Evolutionary conservation across 257 asterid species (phyloP), one percentile per base, ranked within the genome.

Genomic region (Penstemon newberryi): DNA sequence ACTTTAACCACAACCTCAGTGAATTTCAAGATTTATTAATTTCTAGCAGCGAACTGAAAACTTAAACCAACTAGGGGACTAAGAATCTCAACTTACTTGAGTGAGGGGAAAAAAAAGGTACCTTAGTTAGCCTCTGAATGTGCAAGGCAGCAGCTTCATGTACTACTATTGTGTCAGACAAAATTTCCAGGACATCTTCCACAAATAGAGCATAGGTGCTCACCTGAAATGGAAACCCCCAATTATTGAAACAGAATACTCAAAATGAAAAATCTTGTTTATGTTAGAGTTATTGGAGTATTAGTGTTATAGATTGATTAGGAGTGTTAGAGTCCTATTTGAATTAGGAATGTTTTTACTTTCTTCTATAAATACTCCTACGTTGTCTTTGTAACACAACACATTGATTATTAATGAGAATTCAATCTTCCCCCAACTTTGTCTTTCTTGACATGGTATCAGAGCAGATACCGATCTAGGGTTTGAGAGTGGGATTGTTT

Each of bases 41-140:
- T 37, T 25, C 54, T 61, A 40, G 38, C 4, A 7, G 42, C 58
- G 5, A 52, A 45, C 25, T 25, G 51, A 12, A 3, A 46, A 8
- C 9, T 19, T 6, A 60, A 19, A 45, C 53, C 41, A 57, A 45
- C 19, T 41, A 40, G 4, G 10, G 9, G 7, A 62, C 15, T 5
- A 4, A 6, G 3, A 64, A 57, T 12, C 42, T 4, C 6, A 15
- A 46, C 7, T 7, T 7, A 39, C 15, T 15, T 7, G 11, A 37
- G 42, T 39, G 25, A 19, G 44, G 39, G 2, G 58, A 25, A 55
- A 10, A 6, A 39, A 25, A 0, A 25, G 2, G 42, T 74, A 80
- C 95, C 90, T 88, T 88, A 7, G 90, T 88, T 54, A 88, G 86
- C 81, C 85, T 80, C 57, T 85, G 92, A 40, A 88, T 8, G 72